A percentile compares a stretch with the other conserved stretches of the same genome.
These are phyloP conservation scores for Aspergillus sp. DNA, from an alignment of 2,329 filamentous ascomycete species.

Conservation along the genomic window DNA sequence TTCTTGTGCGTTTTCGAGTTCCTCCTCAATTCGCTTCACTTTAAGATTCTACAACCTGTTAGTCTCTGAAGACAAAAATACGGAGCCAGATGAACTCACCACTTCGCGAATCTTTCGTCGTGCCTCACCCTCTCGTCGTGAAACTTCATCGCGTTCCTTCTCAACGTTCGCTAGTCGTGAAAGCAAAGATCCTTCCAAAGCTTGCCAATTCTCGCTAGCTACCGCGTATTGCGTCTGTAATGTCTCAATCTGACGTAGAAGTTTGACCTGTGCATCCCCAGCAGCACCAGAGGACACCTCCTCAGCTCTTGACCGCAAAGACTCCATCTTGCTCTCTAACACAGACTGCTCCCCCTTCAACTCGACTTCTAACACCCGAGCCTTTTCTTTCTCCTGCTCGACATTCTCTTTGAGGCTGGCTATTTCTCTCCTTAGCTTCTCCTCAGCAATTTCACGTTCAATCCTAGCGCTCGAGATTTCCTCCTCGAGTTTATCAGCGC, in stretches of 20 bases:
- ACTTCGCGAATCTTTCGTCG: conserved; percentile 85
- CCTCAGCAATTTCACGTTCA: conserved; percentile 73
- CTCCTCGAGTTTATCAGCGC: conserved; percentile 57
- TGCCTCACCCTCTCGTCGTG: conserved; percentile 80
- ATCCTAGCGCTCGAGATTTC: conserved; percentile 66
- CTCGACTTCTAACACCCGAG: conserved; percentile 69
- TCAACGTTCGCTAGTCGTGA: conserved; percentile 76
- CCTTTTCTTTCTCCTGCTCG: conserved; percentile 69
- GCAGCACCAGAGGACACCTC: conserved; percentile 81
- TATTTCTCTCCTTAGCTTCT: conserved; percentile 69
- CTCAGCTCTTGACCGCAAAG: conserved; percentile 79
- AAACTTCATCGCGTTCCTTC: conserved; percentile 85
- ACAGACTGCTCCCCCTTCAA: conserved; percentile 73
- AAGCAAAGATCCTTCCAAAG: conserved; percentile 83
- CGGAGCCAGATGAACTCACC: conserved; percentile 51
- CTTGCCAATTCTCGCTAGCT: conserved; percentile 96
- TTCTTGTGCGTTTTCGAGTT: conserved; percentile 67
- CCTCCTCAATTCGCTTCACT: conserved; percentile 72
- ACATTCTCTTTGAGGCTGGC: conserved; percentile 71
- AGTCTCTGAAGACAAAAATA: background rate
- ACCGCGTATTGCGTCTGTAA: conserved; percentile 93
- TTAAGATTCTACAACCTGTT: conserved; percentile 58
- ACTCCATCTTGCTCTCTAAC: conserved; percentile 86
- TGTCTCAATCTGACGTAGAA: conserved; percentile 91
- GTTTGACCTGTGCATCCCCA: conserved; percentile 82